phyloP scores from a whole-genome alignment of 2,329 filamentous ascomycete species.

The Colletotrichum ledebouriae region DNA sequence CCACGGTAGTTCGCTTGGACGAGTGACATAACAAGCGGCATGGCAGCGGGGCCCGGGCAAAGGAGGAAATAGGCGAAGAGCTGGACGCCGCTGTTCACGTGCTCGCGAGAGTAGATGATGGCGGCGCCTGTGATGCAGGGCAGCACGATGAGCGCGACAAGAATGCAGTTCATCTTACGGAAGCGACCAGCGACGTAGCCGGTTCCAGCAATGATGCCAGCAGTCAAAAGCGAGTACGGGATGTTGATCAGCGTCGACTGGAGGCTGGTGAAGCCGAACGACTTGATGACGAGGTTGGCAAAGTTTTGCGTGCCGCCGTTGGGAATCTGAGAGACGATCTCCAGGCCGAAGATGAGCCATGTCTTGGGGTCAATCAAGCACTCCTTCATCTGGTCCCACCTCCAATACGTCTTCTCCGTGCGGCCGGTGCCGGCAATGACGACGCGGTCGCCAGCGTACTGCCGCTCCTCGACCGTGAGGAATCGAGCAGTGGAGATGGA shows the following conservation, averaged over 20 bases:
- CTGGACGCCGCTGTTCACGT: constrained; percentile 58
- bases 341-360: constrained; percentile 69
- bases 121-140: constrained; percentile 66
- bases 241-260: constrained; percentile 70
- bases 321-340: constrained; percentile 68
- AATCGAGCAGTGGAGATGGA: constrained; percentile 69
- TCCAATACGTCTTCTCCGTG: constrained; percentile 63
- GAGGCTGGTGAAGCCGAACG: constrained; percentile 68
- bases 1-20: constrained; percentile 69
- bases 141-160: constrained; percentile 63
- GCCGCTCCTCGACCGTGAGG: constrained; percentile 65
- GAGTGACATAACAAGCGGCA: constrained; percentile 68
- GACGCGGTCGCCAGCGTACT: constrained; percentile 61
- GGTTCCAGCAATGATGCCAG: constrained; percentile 60
- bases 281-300: constrained; percentile 68
- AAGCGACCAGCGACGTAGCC: constrained; percentile 66
- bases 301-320: constrained; percentile 74
- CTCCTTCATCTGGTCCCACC: constrained; percentile 65
- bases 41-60: constrained; percentile 64
- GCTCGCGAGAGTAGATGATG: constrained; percentile 63
- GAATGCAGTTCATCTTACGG: constrained; percentile 64
- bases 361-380: constrained; percentile 70
- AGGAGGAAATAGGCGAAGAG: constrained; percentile 71
- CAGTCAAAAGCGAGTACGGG: constrained; percentile 67
- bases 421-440: constrained; percentile 64